These are phyloP conservation scores for Pleurotus djamor DNA, from an alignment of 768 basidiomycete genomes.

Conservation along the genomic window DNA sequence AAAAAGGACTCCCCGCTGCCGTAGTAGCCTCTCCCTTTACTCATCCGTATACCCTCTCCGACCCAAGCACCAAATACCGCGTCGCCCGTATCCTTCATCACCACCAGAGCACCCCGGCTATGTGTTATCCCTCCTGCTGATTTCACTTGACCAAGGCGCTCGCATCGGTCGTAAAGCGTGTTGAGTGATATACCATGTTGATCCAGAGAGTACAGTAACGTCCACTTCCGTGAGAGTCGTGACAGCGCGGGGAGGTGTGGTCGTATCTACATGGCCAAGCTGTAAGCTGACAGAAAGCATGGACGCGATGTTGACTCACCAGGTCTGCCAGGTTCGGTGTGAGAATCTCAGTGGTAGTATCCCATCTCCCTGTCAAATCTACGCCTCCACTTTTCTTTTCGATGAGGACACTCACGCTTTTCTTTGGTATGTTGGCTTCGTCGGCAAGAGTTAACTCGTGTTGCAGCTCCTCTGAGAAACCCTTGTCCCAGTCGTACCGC, in stretches of 20 bases:
- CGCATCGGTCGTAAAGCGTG: constrained; percentile 77
- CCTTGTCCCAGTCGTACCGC: constrained; percentile 64
- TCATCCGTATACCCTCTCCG: constrained; percentile 64
- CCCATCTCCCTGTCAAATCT: constrained; percentile 53
- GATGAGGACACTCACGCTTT: constrained; percentile 40
- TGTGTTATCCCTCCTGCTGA: constrained; percentile 22
- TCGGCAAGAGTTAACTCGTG: constrained; percentile 26
- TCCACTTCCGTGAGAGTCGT: constrained; percentile 71
- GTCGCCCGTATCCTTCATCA: constrained; percentile 62
- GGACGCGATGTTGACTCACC: constrained; percentile 38
- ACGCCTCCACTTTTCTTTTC: constrained; percentile 51
- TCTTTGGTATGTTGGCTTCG: constrained; percentile 7
- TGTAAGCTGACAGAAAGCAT: background rate
- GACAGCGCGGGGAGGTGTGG: constrained; percentile 70
- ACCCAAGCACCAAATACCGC: constrained; percentile 81
- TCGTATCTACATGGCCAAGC: constrained; percentile 50
- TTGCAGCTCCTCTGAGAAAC: constrained; percentile 48
- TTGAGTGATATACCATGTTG: constrained; percentile 93
- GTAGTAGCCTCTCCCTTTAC: constrained; percentile 68
- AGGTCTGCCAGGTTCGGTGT: constrained; percentile 50
- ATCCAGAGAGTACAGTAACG: constrained; percentile 85
- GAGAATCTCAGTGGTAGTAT: constrained; percentile 52
- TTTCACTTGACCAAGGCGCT: constrained; percentile 29
- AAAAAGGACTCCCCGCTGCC: constrained; percentile 94
- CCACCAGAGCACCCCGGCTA: constrained; percentile 50